These are phyloP conservation scores for Huntiella bhutanensis DNA, from an alignment of 2,329 filamentous ascomycete genomes.

Conservation along the genomic window DNA sequence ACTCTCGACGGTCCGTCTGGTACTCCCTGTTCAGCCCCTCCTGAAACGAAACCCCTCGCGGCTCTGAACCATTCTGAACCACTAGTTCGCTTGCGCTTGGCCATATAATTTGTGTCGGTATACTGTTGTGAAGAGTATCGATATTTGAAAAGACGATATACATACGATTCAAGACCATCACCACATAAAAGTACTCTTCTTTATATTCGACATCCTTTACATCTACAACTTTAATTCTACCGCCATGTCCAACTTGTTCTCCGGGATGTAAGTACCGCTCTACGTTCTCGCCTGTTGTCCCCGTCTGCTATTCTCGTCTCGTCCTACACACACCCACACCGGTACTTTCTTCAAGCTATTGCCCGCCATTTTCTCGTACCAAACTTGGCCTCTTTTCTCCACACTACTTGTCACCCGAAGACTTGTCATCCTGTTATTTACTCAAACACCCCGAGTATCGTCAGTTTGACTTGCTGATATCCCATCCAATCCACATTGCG, in stretches of 20 bases:
- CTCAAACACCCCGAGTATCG: no score
- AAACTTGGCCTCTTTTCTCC: conserved; percentile 10
- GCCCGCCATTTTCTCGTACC: background rate
- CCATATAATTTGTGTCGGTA: background rate
- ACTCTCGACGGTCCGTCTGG: no score
- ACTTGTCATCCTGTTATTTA: no score
- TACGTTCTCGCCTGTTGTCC: background rate
- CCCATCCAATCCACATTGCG: no score
- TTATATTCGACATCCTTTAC: background rate
- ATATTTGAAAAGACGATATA: background rate
- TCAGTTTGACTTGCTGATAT: no score
- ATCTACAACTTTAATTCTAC: conserved; percentile 6
- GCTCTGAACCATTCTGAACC: background rate
- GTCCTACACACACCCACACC: no score
- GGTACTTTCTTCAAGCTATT: background rate
- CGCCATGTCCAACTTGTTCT: conserved; percentile 41
- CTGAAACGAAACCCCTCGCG: conserved; percentile 4
- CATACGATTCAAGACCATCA: background rate
- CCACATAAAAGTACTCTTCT: background rate
- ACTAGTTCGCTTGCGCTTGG: conserved; percentile 1
- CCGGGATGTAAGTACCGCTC: conserved; percentile 35
- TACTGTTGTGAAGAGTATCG: background rate
- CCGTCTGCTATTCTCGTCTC: no score
- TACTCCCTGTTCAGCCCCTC: background rate
- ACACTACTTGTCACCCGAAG: background rate